Evolutionary conservation across 495 filamentous ascomycete species (phyloP).

Genomic region (Articulospora tetracladia): DNA sequence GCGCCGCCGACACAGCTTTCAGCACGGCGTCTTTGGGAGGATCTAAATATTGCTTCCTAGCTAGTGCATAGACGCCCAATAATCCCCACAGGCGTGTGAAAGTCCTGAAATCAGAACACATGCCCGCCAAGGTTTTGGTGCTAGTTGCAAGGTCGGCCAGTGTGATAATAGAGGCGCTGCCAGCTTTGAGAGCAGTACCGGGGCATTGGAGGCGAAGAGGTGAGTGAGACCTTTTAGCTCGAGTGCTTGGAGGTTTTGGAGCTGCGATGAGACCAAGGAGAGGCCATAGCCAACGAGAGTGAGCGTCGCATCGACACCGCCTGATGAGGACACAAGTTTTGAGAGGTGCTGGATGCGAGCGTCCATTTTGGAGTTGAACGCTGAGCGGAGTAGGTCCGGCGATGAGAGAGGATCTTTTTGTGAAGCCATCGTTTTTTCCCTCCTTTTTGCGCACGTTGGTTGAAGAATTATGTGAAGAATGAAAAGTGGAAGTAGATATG

Average conservation of each 20-base stretch:
- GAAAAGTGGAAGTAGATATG: background rate
- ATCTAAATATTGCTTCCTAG: conserved; percentile 28
- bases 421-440: conserved; percentile 1
- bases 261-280: conserved; percentile 37
- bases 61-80: conserved; percentile 72
- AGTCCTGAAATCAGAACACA: conserved; percentile 60
- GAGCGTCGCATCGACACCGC: conserved; percentile 55
- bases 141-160: conserved; percentile 28
- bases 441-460: too few relatives aligned
- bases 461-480: background rate
- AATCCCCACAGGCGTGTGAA: conserved; percentile 76
- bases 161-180: conserved; percentile 36
- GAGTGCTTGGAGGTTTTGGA: conserved; percentile 15
- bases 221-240: background rate
- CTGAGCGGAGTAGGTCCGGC: background rate
- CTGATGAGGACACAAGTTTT: conserved; percentile 51
- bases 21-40: conserved; percentile 26
- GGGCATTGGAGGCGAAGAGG: background rate
- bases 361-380: conserved; percentile 28
- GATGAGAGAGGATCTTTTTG: background rate
- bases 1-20: conserved; percentile 61
- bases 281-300: conserved; percentile 60
- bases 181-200: conserved; percentile 1
- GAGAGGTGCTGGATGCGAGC: conserved; percentile 46
- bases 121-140: conserved; percentile 40